phyloP scores from a whole-genome alignment of 2,329 filamentous ascomycete genomes.

The Aspergillus sp. region DNA sequence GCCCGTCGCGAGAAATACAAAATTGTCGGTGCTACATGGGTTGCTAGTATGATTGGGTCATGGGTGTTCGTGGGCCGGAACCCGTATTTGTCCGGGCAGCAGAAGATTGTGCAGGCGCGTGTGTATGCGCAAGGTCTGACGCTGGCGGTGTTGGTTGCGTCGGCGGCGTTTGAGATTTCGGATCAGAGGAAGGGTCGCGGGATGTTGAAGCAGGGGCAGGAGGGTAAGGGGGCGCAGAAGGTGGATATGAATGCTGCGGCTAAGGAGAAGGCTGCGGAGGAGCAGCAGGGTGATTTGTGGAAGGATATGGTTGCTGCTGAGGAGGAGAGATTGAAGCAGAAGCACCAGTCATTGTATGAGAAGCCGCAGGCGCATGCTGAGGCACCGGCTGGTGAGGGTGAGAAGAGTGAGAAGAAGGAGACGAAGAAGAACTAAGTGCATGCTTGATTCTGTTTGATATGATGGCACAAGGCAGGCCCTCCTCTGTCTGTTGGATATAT shows the following conservation, averaged over 20 bases:
- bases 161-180: slow-evolving; percentile 71
- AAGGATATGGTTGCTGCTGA: slow-evolving; percentile 50
- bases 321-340: slow-evolving; percentile 39
- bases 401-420: slow-evolving; percentile 3
- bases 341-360: slow-evolving; percentile 32
- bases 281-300: slow-evolving; percentile 89
- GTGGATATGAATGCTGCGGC: slow-evolving; percentile 28
- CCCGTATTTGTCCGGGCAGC: slow-evolving; percentile 63
- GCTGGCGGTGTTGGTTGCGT: slow-evolving; percentile 72
- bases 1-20: slow-evolving; percentile 75
- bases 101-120: slow-evolving; percentile 91
- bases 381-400: background rate
- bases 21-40: slow-evolving; percentile 76
- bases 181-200: slow-evolving; percentile 67
- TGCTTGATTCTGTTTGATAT: background rate
- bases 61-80: slow-evolving; percentile 71
- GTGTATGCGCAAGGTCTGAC: slow-evolving; percentile 90
- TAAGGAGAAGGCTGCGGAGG: slow-evolving; percentile 78
- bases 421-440: slow-evolving; percentile 4
- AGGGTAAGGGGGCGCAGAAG: slow-evolving; percentile 58
- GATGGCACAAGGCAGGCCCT: background rate
- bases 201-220: slow-evolving; percentile 46
- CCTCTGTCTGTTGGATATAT: background rate
- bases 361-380: slow-evolving; percentile 17
- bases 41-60: slow-evolving; percentile 69